A percentile compares a stretch with the other conserved stretches of the same genome.
phyloP scores from a whole-genome alignment of 345 rosid genomes.

The Citrus sp. region DNA sequence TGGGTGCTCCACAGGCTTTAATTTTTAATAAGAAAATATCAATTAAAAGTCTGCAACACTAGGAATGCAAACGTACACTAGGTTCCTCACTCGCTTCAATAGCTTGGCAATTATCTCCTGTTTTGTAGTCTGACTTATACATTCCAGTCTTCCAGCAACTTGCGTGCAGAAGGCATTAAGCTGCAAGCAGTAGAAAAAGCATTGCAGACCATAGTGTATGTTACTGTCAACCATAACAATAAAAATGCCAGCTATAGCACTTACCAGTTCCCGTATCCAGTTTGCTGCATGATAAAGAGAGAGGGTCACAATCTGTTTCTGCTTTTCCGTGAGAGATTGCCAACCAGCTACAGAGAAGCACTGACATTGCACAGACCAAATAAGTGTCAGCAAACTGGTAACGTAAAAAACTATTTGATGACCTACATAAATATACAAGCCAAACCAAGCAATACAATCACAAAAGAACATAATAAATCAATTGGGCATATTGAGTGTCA shows the following conservation, averaged over 20 bases:
- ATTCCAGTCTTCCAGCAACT: conserved; percentile 50
- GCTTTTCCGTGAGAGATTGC: conserved; percentile 58
- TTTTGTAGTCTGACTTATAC: conserved; percentile 53
- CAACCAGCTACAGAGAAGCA: conserved; percentile 51
- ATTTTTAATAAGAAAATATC: conserved; percentile 13
- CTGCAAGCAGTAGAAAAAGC: conserved; percentile 34
- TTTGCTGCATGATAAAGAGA: conserved; percentile 72
- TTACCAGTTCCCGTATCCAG: conserved; percentile 83
- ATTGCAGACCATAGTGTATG: conserved; percentile 13
- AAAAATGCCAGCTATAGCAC: conserved; percentile 16
- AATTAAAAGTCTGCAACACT: conserved; percentile 8
- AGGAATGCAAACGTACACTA: conserved; percentile 49
- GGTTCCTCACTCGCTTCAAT: conserved; percentile 66
- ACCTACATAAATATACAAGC: neutral
- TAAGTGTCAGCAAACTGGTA: conserved; percentile 26
- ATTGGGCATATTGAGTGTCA: neutral
- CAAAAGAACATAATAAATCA: neutral
- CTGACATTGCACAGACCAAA: conserved; percentile 43
- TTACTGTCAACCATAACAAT: conserved; percentile 5
- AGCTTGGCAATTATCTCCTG: conserved; percentile 63
- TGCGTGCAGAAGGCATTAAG: conserved; percentile 82
- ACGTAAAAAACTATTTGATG: neutral
- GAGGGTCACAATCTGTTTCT: conserved; percentile 56
- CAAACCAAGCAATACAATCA: neutral
- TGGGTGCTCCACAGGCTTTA: neutral